These are phyloP conservation scores for Nakazawaea wickerhamii DNA, from an alignment of 805 yeast species.

Conservation along the genomic window DNA sequence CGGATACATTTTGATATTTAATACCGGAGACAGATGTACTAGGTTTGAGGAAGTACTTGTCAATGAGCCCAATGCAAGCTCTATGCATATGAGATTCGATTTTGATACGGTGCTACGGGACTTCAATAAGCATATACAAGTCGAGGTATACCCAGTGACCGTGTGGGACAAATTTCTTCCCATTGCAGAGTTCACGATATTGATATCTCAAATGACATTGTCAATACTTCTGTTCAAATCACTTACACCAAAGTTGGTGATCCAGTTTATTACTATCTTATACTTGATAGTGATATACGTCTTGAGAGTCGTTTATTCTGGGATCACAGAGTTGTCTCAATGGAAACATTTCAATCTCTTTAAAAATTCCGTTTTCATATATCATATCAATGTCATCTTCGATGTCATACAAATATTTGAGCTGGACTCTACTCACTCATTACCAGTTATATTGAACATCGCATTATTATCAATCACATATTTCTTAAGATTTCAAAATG, in stretches of 20 bases:
- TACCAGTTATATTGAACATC: too few species aligned
- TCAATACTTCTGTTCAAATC: too few species aligned
- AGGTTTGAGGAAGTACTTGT: too few species aligned
- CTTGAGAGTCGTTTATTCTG: not conserved
- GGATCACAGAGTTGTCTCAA: not conserved
- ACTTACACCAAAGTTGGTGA: not conserved
- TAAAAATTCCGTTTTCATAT: not conserved
- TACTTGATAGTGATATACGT: not conserved
- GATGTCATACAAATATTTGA: not conserved
- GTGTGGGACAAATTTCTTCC: not conserved
- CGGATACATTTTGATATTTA: not conserved
- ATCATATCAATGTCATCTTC: not conserved
- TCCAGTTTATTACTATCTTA: not conserved
- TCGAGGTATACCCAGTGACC: not conserved
- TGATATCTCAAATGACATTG: not conserved
- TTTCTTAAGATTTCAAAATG: constrained; percentile 61
- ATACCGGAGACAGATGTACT: not conserved
- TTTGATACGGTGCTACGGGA: not conserved
- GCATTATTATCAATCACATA: constrained; percentile 43
- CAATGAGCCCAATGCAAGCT: not conserved
- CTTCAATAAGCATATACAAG: not conserved
- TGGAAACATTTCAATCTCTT: not conserved
- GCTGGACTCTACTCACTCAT: too few species aligned
- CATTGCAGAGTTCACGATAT: not conserved
- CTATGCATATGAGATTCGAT: not conserved